A percentile compares a stretch with the other conserved stretches of the same genome.
Conservation (phyloP, 1,284 basidiomycete genomes). For the Microbotryum violaceum region DNA sequence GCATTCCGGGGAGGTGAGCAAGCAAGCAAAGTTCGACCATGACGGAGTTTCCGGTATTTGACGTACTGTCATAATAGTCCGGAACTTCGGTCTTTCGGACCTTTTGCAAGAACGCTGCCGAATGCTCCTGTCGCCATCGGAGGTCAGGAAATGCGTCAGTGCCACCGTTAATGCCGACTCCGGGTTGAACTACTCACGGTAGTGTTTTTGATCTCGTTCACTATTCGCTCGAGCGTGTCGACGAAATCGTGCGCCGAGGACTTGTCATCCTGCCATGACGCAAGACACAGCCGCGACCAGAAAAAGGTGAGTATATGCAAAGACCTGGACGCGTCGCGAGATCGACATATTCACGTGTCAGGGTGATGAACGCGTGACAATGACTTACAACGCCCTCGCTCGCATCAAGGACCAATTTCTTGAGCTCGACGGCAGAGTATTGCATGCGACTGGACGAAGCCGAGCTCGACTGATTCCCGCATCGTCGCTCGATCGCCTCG, state of each 20-base stretch:
- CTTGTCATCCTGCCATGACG: constrained; percentile 47
- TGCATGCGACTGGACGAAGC: background rate
- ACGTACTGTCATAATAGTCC: constrained; percentile 83
- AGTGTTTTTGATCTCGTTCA: constrained; percentile 61
- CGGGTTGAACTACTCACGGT: constrained; percentile 41
- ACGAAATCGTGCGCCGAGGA: constrained; percentile 82
- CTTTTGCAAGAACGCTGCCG: constrained; percentile 74
- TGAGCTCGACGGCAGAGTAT: constrained; percentile 25
- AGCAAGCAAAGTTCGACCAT: background rate
- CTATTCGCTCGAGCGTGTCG: constrained; percentile 77
- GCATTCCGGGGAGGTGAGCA: constrained; percentile 7
- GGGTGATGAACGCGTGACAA: background rate
- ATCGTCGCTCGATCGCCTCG: constrained; percentile 27
- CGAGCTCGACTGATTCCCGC: too few relatives aligned
- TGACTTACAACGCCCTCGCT: constrained; percentile 29
- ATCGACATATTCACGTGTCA: background rate
- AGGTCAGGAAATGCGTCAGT: constrained; percentile 29
- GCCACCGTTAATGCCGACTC: constrained; percentile 50
- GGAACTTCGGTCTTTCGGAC: constrained; percentile 74
- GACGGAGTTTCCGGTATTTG: background rate
- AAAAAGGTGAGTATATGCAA: background rate
- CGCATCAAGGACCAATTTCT: constrained; percentile 28
- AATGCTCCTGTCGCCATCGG: constrained; percentile 49
- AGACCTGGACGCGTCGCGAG: background rate
- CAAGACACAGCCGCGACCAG: too few relatives aligned